phyloP scores from a whole-genome alignment of 2,329 filamentous ascomycete species.

The Penicillium sp. region DNA sequence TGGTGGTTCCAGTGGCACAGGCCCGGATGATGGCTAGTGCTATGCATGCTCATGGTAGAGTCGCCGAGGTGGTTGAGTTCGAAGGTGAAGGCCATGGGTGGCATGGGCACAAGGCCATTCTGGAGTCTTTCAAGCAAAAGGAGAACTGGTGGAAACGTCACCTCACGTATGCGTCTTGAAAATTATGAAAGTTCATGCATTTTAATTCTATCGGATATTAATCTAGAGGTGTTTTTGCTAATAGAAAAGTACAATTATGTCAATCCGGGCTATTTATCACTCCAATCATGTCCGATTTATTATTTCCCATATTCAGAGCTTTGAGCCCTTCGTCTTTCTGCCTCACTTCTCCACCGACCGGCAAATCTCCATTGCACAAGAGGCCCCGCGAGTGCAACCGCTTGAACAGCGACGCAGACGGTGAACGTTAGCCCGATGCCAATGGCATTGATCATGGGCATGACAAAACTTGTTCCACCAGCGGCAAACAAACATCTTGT shows the following conservation, averaged over 20 bases:
- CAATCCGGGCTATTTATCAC: neutral
- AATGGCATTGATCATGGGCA: conserved; percentile 50
- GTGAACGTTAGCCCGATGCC: conserved; percentile 51
- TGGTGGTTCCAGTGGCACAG: conserved; percentile 59
- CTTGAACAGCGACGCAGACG: conserved; percentile 45
- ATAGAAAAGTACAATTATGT: neutral
- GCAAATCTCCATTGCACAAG: conserved; percentile 47
- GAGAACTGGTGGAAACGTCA: conserved; percentile 21
- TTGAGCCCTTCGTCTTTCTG: neutral
- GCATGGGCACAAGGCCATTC: conserved; percentile 20
- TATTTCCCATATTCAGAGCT: neutral
- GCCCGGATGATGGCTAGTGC: conserved; percentile 52
- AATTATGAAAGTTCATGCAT: neutral
- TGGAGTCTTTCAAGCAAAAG: conserved; percentile 15
- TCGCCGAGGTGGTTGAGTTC: conserved; percentile 50
- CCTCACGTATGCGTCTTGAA: conserved; percentile 1
- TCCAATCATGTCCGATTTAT: neutral
- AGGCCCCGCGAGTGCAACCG: conserved; percentile 47
- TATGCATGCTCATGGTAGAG: conserved; percentile 42
- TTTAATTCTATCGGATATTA: neutral
- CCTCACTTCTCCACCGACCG: conserved; percentile 40
- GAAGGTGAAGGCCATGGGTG: conserved; percentile 54
- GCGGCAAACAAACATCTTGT: conserved; percentile 54
- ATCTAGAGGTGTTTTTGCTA: neutral
- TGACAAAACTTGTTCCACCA: conserved; percentile 50